Evolutionary conservation across 75 land plant genomes (phyloP).

Genomic region (Picea glauca): DNA sequence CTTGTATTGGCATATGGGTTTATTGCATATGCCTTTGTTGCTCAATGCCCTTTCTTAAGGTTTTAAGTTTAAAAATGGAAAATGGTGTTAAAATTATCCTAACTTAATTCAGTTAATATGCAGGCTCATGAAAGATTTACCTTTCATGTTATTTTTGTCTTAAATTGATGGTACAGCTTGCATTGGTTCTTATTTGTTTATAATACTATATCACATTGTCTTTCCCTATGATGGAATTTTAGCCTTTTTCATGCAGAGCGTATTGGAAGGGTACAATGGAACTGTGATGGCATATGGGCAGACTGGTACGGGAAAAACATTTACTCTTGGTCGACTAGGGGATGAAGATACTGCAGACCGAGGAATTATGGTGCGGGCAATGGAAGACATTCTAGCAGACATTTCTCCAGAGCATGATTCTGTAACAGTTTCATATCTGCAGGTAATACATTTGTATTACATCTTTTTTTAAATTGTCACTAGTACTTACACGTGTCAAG

Average conservation of each 20-base stretch:
- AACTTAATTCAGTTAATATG: not conserved
- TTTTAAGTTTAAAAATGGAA: not conserved
- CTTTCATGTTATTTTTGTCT: not conserved
- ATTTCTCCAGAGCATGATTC: constrained; percentile 74
- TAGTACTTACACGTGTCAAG: not conserved
- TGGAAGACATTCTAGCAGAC: constrained; percentile 93
- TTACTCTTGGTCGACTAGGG: constrained; percentile 87
- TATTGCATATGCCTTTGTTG: not conserved
- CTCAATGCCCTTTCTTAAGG: not conserved
- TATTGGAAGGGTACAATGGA: constrained; percentile 97
- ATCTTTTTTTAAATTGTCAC: not conserved
- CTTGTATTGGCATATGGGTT: not conserved
- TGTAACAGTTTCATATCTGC: constrained; percentile 85
- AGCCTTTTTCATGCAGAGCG: constrained; percentile 56
- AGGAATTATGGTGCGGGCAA: constrained; percentile 98
- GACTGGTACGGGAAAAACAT: constrained; percentile 99
- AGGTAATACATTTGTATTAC: constrained; percentile 38
- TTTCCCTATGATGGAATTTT: too few species aligned
- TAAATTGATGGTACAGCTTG: not conserved
- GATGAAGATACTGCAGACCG: constrained; percentile 91
- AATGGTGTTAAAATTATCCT: not conserved
- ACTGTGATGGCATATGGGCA: constrained; percentile 99
- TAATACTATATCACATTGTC: too few species aligned
- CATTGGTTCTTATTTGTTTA: not conserved
- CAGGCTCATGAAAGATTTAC: not conserved